Evolutionary conservation across 1,284 basidiomycete species (phyloP).

Genomic region (Puccinia novopanici): DNA sequence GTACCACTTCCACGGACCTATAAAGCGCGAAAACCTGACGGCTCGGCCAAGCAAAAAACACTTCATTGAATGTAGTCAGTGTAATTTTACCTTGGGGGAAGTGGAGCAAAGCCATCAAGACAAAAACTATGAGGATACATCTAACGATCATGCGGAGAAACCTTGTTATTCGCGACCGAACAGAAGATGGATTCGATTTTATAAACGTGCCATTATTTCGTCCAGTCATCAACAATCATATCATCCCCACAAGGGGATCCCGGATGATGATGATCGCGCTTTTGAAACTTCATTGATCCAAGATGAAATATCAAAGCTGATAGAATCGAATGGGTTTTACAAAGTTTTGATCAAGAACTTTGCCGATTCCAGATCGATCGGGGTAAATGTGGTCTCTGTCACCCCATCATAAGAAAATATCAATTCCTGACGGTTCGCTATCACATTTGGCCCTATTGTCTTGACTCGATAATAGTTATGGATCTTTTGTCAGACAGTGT

Average conservation of each 20-base stretch:
- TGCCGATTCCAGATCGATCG: background rate
- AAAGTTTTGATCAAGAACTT: constrained; percentile 28
- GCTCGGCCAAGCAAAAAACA: background rate
- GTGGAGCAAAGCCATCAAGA: background rate
- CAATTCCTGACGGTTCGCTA: background rate
- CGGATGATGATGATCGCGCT: background rate
- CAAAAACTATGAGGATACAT: background rate
- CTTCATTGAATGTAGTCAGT: constrained; percentile 10
- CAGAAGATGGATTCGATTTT: constrained; percentile 22
- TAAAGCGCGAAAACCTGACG: background rate
- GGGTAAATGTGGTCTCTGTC: background rate
- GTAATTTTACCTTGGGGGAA: constrained; percentile 17
- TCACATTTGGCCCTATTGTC: background rate
- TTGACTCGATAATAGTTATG: constrained; percentile 10
- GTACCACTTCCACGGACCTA: background rate
- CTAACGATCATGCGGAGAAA: background rate
- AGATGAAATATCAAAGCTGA: constrained; percentile 15
- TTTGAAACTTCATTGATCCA: constrained; percentile 15
- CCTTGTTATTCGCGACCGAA: background rate
- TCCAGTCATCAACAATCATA: background rate
- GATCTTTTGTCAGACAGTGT: constrained; percentile 27
- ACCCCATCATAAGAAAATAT: background rate
- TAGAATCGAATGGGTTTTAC: constrained; percentile 34
- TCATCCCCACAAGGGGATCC: too few species aligned
- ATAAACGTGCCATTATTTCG: constrained; percentile 29